Conservation (phyloP, 2,329 filamentous ascomycete genomes). For the Sporothrix variecibatus region DNA sequence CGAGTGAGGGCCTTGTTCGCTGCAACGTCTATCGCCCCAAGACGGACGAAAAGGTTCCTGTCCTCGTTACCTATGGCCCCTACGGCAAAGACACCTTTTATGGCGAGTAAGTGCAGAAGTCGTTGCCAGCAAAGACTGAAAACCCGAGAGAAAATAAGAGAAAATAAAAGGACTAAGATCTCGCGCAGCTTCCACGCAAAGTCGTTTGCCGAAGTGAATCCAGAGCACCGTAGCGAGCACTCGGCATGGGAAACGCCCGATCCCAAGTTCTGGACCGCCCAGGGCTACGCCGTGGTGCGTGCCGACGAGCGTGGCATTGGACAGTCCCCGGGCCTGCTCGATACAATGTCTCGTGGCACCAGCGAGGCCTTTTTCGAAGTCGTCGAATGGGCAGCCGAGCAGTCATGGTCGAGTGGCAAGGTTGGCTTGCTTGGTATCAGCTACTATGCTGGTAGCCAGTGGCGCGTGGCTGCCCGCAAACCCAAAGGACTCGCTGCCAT, state of each 20-base stretch:
- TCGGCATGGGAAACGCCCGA: conserved; percentile 63
- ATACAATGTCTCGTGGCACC: conserved; percentile 52
- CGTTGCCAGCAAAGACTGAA: conserved; percentile 23
- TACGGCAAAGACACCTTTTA: conserved; percentile 75
- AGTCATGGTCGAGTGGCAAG: conserved; percentile 51
- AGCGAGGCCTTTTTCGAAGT: conserved; percentile 53
- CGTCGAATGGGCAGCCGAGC: conserved; percentile 51
- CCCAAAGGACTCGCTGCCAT: conserved; percentile 52
- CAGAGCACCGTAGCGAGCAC: conserved; percentile 54
- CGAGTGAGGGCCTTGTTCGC: conserved; percentile 38
- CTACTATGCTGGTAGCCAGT: conserved; percentile 51
- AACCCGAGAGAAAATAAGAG: too few relatives aligned
- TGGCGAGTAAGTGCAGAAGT: conserved; percentile 34
- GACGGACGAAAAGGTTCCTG: conserved; percentile 48
- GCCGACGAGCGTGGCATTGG: conserved; percentile 53
- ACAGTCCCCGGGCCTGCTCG: conserved; percentile 49
- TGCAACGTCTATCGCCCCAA: conserved; percentile 45
- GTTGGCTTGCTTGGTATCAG: conserved; percentile 51
- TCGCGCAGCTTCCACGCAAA: conserved; percentile 41
- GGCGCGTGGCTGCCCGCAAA: conserved; percentile 50
- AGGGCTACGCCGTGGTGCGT: conserved; percentile 58
- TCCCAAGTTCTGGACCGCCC: conserved; percentile 56
- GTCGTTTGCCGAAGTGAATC: conserved; percentile 53
- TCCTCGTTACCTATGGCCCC: conserved; percentile 70
- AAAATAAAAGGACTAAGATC: too few relatives aligned